Conservation (phyloP, 345 rosid genomes). For the Crucihimalaya himalaica region DNA sequence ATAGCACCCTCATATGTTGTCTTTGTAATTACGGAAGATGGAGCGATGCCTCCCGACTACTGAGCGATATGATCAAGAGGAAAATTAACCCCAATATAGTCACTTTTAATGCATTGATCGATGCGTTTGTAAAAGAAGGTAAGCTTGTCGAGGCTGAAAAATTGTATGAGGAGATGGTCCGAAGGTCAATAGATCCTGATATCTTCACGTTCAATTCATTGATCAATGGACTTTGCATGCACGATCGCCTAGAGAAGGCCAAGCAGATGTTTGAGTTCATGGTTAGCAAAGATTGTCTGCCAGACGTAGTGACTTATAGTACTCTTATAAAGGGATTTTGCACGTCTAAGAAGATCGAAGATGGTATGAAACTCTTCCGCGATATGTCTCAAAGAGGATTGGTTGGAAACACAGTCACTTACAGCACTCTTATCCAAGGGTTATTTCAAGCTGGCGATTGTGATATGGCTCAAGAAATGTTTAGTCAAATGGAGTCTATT, state of each 20-base stretch:
- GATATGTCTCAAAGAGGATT: neutral
- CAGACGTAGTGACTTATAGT: conserved; percentile 10
- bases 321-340: conserved; percentile 36
- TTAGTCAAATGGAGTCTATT: neutral
- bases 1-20: neutral
- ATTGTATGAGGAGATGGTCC: neutral
- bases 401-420: neutral
- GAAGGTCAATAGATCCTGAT: neutral
- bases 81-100: neutral
- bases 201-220: neutral
- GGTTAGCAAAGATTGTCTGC: conserved; percentile 7
- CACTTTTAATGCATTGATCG: neutral
- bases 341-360: conserved; percentile 18
- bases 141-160: conserved; percentile 3
- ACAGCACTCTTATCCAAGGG: neutral
- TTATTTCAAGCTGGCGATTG: neutral
- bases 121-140: neutral
- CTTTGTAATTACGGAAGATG: conserved; percentile 1
- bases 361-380: conserved; percentile 23
- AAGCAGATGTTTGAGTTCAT: neutral
- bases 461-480: neutral
- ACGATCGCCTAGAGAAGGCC: neutral
- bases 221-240: neutral
- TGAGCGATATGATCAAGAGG: neutral
- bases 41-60: neutral